Base-by-base conservation (phyloP, 768 basidiomycete species). In the Pisolithus microcarpus region DNA sequence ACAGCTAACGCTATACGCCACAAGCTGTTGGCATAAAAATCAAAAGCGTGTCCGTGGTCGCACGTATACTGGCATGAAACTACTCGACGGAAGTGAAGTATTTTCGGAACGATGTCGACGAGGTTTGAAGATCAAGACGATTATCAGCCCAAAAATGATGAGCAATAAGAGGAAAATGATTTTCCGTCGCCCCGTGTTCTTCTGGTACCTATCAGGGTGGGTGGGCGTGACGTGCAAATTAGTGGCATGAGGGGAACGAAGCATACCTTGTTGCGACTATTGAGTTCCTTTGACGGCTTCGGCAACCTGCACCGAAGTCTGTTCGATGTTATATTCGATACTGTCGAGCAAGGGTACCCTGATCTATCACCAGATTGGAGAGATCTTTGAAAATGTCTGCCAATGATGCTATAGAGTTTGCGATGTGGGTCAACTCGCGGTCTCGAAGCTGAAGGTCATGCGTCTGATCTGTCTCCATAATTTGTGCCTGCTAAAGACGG, bases 321-420 rank as follows among this genome's bases (percentile, higher is more conserved):
- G 85, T 67, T 97, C 92, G 48, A 99, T 88, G 65, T 99, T 99
- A 71, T 91, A 99, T 69, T 99, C 96, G 50, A 98, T 80, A 36
- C 91, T 92, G 69, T 98, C 96, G 50, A 98, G 77, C 30, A 99
- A n/a, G 79, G 26, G 95, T 97, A 26, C 96, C 96, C 63, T 99
- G 96, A 70, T 98, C 96, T 56, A 98, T 97, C 52, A 99, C 91
- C 50, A 99, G 80, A 34, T 79, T 78, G 13, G 87, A 88, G 43
- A 99, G 75, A 64, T 99, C 96, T 61, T 95, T 92, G 78, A 99
- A 99, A 46, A 99, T 78, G 61, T 95, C 95, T 1, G 94, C 94
- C 26, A 99, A 77, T 40, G 82, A 81, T 38, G 87, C 81, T 58
- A 99, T 99, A 19, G 87, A 92, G 58, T 87, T 84, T 2, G 95